phyloP scores from a whole-genome alignment of 2,329 filamentous ascomycete species.

The Akanthomyces dipterigenus region DNA sequence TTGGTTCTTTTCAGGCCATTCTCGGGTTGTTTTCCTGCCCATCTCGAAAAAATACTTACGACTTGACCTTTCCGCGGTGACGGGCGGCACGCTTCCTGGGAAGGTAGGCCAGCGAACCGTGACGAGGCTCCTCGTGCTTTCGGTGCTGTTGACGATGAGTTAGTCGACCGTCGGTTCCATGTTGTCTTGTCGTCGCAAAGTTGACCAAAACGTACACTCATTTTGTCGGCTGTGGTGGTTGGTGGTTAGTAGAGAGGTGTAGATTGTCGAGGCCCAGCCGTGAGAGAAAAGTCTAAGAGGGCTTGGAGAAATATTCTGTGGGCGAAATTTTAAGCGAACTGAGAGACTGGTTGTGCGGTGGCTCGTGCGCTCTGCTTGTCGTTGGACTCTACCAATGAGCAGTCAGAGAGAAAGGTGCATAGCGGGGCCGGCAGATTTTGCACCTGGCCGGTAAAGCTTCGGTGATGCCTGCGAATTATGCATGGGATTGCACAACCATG shows the following conservation, averaged over 20 bases:
- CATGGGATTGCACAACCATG: not conserved
- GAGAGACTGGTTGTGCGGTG: not conserved
- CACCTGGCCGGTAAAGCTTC: not conserved
- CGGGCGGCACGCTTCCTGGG: slow-evolving; percentile 88
- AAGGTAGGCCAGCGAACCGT: slow-evolving; percentile 86
- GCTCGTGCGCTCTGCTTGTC: not conserved
- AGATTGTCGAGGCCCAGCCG: slow-evolving; percentile 4
- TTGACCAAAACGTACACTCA: slow-evolving; percentile 32
- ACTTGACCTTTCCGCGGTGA: slow-evolving; percentile 97
- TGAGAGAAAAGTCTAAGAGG: slow-evolving; percentile 14
- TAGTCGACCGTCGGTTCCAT: slow-evolving; percentile 1
- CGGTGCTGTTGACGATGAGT: slow-evolving; percentile 34
- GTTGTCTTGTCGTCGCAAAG: not conserved
- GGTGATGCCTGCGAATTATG: not conserved
- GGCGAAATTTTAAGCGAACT: slow-evolving; percentile 33
- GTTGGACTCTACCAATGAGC: not conserved
- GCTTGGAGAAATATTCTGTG: slow-evolving; percentile 27
- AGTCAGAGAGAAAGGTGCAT: not conserved
- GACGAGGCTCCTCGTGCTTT: slow-evolving; percentile 78
- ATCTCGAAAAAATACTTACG: slow-evolving; percentile 52
- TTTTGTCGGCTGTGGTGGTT: slow-evolving; percentile 32
- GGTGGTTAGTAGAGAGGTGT: slow-evolving; percentile 28
- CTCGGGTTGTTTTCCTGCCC: not conserved
- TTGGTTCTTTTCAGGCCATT: slow-evolving; percentile 17
- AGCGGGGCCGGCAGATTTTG: not conserved